Percentiles rank a stretch among this genome's conserved stretches.
Evolutionary conservation across 2,329 filamentous ascomycete species (phyloP).

Genomic region (Chaetomium strumarium): DNA sequence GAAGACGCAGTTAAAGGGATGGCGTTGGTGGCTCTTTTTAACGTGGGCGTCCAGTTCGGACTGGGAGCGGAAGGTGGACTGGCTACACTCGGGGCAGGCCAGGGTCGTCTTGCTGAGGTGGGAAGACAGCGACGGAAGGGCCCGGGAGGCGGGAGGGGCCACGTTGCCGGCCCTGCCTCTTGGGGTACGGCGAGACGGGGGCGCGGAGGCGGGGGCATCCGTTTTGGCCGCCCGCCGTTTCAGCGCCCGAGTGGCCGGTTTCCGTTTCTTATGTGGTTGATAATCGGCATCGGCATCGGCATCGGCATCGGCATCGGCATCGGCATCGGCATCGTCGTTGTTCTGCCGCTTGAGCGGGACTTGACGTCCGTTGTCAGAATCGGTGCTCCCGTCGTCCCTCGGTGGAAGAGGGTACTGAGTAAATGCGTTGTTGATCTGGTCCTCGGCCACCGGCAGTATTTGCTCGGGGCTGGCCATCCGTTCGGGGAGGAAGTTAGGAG

Average conservation of each 20-base stretch:
- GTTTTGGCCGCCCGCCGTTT: not conserved
- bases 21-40: constrained; percentile 48
- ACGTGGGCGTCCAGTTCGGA: constrained; percentile 43
- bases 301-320: too few relatives aligned
- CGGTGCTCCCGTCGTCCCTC: constrained; percentile 1
- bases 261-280: constrained; percentile 16
- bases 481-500: constrained; percentile 15
- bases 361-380: constrained; percentile 9
- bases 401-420: constrained; percentile 15
- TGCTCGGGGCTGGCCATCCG: constrained; percentile 27
- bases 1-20: constrained; percentile 72
- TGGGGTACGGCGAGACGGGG: not conserved
- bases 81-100: constrained; percentile 33
- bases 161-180: not conserved
- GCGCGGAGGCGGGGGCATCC: not conserved
- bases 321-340: constrained; percentile 13
- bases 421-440: constrained; percentile 16
- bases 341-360: constrained; percentile 13
- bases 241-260: not conserved
- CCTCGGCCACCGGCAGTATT: constrained; percentile 17
- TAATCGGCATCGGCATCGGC: constrained; percentile 18
- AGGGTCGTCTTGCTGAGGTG: constrained; percentile 15
- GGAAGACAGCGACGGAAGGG: not conserved
- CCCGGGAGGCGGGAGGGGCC: not conserved
- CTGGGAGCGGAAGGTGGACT: constrained; percentile 41